Conservation (phyloP, 2,329 filamentous ascomycete genomes). For the Hypomyces perniciosus region DNA sequence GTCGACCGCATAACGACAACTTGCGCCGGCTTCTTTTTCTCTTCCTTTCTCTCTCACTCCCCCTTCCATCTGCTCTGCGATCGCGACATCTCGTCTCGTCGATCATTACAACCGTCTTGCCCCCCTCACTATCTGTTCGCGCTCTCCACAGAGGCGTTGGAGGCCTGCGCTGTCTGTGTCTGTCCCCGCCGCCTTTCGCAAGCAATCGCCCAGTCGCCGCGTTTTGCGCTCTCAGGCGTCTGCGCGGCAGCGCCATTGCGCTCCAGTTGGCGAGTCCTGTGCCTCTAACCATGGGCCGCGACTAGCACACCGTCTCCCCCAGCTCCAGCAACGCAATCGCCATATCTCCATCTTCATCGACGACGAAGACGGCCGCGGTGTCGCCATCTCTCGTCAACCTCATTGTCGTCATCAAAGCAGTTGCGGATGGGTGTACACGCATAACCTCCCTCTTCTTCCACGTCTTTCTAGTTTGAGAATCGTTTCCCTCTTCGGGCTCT, state of each 20-base stretch:
- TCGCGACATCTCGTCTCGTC: not conserved
- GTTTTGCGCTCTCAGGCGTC: slow-evolving; percentile 10
- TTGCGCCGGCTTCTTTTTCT: slow-evolving; percentile 6
- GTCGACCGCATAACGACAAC: slow-evolving; percentile 5
- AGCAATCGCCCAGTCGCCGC: not conserved
- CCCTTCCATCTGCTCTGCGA: slow-evolving; percentile 8
- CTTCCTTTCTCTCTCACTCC: slow-evolving; percentile 4
- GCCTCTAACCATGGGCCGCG: slow-evolving; percentile 29
- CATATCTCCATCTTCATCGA: slow-evolving; percentile 4
- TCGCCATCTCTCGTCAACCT: slow-evolving; percentile 8
- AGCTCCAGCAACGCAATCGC: slow-evolving; percentile 17
- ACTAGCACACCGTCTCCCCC: slow-evolving; percentile 22
- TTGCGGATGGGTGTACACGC: slow-evolving; percentile 23
- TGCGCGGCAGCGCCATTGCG: not conserved
- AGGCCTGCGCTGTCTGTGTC: not conserved
- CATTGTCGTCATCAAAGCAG: slow-evolving; percentile 14
- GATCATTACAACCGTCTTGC: not conserved
- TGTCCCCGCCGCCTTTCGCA: not conserved
- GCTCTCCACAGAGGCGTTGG: not conserved
- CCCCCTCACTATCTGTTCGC: not conserved
- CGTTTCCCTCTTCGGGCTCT: slow-evolving; percentile 24
- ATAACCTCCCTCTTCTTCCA: slow-evolving; percentile 16
- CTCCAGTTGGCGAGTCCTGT: not conserved
- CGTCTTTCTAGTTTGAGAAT: slow-evolving; percentile 18
- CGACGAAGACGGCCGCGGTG: not conserved